These are phyloP conservation scores for Tephrocybe sp. DNA, from an alignment of 768 basidiomycete species.

Conservation along the genomic window DNA sequence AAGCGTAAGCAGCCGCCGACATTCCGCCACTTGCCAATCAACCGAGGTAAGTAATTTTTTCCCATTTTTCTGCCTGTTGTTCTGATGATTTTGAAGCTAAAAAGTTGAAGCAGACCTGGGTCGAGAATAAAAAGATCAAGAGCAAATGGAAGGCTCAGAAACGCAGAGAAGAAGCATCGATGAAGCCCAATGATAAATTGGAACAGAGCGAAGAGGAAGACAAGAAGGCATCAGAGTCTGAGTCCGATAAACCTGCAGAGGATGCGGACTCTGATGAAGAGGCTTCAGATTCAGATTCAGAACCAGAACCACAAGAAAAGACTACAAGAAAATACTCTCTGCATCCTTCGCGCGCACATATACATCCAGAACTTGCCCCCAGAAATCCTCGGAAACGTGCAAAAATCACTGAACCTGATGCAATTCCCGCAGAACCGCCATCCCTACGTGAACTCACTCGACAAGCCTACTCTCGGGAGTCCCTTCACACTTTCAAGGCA, in stretches of 20 bases:
- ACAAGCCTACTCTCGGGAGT: constrained; percentile 60
- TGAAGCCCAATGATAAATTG: constrained; percentile 16
- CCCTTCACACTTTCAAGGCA: constrained; percentile 59
- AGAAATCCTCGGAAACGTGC: constrained; percentile 16
- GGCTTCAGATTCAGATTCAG: constrained; percentile 8
- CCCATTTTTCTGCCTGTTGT: neutral
- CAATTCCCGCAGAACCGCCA: constrained; percentile 14
- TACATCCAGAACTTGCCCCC: constrained; percentile 23
- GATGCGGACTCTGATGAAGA: constrained; percentile 18
- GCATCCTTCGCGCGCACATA: constrained; percentile 28
- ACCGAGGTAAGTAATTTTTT: constrained; percentile 48
- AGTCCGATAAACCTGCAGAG: constrained; percentile 15
- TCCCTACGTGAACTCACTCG: constrained; percentile 61
- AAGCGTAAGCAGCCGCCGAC: constrained; percentile 68
- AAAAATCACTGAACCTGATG: constrained; percentile 19
- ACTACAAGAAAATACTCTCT: constrained; percentile 15
- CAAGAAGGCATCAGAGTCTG: constrained; percentile 14
- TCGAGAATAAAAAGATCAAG: constrained; percentile 74
- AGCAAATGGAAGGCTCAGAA: constrained; percentile 78
- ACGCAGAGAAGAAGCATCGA: constrained; percentile 39
- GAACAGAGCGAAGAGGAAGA: constrained; percentile 12
- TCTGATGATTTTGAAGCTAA: constrained; percentile 51
- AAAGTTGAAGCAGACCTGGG: constrained; percentile 79
- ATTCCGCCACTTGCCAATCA: constrained; percentile 64
- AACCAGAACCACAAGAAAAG: constrained; percentile 15